phyloP scores from a whole-genome alignment of 371 early-diverging fungal species.

The Mortierella sp. region DNA sequence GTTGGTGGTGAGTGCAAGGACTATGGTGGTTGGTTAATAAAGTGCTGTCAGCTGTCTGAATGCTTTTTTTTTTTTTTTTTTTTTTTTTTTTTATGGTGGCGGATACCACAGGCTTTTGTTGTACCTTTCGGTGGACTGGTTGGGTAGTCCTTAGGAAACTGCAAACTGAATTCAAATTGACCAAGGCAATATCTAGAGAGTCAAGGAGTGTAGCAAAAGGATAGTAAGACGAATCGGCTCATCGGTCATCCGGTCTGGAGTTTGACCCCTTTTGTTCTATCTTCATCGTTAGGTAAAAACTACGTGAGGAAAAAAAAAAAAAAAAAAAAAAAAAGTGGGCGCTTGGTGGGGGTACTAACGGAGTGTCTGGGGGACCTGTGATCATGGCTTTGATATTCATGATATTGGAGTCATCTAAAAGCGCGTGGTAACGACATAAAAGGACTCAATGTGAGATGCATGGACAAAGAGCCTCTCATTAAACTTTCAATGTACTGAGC shows the following conservation, averaged over 20 bases:
- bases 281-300: neutral
- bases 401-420: conserved; percentile 58
- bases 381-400: conserved; percentile 66
- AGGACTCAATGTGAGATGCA: neutral
- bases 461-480: neutral
- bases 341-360: conserved; percentile 52
- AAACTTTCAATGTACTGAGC: neutral
- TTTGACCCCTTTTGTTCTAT: conserved; percentile 2
- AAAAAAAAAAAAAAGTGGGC: conserved; percentile 1
- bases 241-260: no score
- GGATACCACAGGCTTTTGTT: no score
- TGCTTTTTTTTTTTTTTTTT: neutral
- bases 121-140: conserved; percentile 61
- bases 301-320: neutral
- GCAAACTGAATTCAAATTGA: conserved; percentile 61
- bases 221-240: no score
- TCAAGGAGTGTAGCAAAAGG: neutral
- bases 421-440: neutral
- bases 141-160: conserved; percentile 64
- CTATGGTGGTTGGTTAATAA: neutral
- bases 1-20: conserved; percentile 64
- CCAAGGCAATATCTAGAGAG: conserved; percentile 48
- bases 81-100: neutral
- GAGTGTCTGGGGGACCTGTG: conserved; percentile 62
- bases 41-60: no score